Evolutionary conservation across 1,284 basidiomycete genomes (phyloP), one percentile per base, ranked within the genome.

Genomic region (Boletellus deceptivus): DNA sequence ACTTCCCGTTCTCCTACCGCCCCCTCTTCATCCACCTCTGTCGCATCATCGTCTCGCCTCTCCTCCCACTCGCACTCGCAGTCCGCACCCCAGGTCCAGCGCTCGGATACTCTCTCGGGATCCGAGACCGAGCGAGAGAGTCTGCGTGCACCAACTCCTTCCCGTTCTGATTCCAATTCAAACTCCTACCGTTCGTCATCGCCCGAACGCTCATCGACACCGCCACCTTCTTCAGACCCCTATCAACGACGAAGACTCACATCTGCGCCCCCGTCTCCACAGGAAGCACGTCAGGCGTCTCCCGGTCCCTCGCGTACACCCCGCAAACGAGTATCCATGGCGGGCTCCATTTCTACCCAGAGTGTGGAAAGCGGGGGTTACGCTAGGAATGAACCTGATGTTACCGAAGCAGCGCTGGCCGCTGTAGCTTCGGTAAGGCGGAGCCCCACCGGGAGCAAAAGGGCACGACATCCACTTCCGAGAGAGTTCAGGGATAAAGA

Each of bases 51-150:
- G 11, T 67, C 70, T 16, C 64, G 63, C 37, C 55, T 59, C 31
- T 64, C 65, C 18, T 63, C 65, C 2, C 70, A 55, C 50, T 53
- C 55, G 2, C 60, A 65, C 48, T 67, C 59, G 51, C 61, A 56
- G 47, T 58, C 60, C 36, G 48, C 42, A 53, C 53, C 65, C 29
- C 54, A 53, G 33, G 37, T 55, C 53, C 59, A 58, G 55, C 53
- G 57, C 25, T 60, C 48, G 43, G 72, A 72, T 22, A 61, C 65
- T n/a, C 77, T 77, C 43, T 89, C 86, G 22, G 87, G 86, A 36
- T 89, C 86, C 3, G 87, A 89, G 64, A 89, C 86, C 0, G 86
- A 89, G 67, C 79, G 85, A 33, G 87, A 89, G 67, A 77, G 76
- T 49, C 62, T 70, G 43, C 68, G 70, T 45, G 63, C 62, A 17